phyloP scores from a whole-genome alignment of 257 asterid species.

The Rubia yunnanensis region DNA sequence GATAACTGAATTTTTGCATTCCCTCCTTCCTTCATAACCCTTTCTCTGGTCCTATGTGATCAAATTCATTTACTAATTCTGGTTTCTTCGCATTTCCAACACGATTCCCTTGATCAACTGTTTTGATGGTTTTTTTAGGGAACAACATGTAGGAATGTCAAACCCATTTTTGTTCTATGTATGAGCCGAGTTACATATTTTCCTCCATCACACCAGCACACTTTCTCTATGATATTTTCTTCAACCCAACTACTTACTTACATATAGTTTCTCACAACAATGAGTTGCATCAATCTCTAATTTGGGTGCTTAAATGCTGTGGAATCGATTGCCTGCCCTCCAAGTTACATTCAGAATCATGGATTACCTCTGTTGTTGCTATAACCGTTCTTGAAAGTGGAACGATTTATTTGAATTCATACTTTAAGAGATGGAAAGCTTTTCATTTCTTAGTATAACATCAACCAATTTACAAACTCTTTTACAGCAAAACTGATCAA shows the following conservation, averaged over 20 bases:
- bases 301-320: constrained; percentile 89
- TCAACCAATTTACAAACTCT: too few relatives aligned
- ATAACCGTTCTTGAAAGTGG: too few relatives aligned
- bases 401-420: too few relatives aligned
- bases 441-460: too few relatives aligned
- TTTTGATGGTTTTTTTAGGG: neutral
- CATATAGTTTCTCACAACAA: neutral
- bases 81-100: neutral
- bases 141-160: neutral
- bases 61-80: neutral
- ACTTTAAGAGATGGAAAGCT: too few relatives aligned
- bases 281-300: neutral
- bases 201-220: neutral
- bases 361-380: too few relatives aligned
- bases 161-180: neutral
- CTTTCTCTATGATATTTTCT: too few relatives aligned
- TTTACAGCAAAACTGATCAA: too few relatives aligned
- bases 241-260: neutral
- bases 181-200: neutral
- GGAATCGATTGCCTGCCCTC: constrained; percentile 77
- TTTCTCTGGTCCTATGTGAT: neutral
- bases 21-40: neutral
- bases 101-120: neutral
- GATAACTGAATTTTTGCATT: constrained; percentile 4
- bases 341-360: constrained; percentile 46